phyloP scores from a whole-genome alignment of 164 flowering plant genomes.

The Hamamelis virginiana region DNA sequence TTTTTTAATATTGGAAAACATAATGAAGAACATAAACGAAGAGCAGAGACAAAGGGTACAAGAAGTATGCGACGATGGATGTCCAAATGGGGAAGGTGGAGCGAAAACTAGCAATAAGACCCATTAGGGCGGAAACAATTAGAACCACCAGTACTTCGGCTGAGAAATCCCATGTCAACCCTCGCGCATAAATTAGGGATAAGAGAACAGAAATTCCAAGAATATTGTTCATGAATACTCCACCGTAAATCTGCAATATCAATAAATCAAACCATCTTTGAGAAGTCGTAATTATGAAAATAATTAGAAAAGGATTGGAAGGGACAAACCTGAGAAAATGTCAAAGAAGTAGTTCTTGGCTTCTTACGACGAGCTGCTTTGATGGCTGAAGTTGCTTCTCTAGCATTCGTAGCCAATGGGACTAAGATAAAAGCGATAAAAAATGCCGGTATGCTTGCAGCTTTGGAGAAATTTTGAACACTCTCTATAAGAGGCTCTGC shows the following conservation, averaged over 20 bases:
- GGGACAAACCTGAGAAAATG: constrained; percentile 40
- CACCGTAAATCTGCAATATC: constrained; percentile 21
- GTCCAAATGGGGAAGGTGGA: constrained; percentile 16
- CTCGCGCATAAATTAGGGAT: constrained; percentile 8
- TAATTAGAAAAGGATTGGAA: background rate
- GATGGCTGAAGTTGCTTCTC: constrained; percentile 30
- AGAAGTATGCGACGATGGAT: constrained; percentile 9
- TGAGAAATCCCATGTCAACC: constrained; percentile 18
- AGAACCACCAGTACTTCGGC: constrained; percentile 17
- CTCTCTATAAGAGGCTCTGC: constrained; percentile 37
- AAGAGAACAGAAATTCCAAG: constrained; percentile 16
- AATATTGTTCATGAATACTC: constrained; percentile 21
- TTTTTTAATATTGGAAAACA: background rate
- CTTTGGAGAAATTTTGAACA: constrained; percentile 29
- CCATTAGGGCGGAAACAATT: constrained; percentile 10
- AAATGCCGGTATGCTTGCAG: constrained; percentile 30
- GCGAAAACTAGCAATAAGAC: constrained; percentile 7
- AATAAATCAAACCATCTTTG: background rate
- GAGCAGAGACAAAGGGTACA: constrained; percentile 19
- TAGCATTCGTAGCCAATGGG: constrained; percentile 32
- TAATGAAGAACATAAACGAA: constrained; percentile 13
- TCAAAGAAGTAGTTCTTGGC: constrained; percentile 28
- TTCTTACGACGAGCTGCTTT: constrained; percentile 23
- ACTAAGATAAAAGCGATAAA: constrained; percentile 27
- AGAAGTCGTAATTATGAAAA: background rate